These are phyloP conservation scores for Tephrocybe sp. DNA, from an alignment of 768 basidiomycete genomes.

Conservation along the genomic window DNA sequence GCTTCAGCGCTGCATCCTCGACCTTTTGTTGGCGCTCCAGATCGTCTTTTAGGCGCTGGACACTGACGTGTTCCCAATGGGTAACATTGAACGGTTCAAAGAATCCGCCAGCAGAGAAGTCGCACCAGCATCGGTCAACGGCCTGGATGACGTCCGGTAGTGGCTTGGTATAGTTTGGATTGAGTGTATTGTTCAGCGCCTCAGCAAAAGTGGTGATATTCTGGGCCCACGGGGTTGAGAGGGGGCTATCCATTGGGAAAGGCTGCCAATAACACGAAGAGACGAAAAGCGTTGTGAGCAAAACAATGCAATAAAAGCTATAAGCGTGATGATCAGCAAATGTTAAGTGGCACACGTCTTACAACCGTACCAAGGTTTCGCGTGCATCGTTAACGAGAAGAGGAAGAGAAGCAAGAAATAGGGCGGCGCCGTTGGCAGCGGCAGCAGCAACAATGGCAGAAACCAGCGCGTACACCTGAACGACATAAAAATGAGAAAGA, in stretches of 20 bases:
- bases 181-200: constrained; percentile 53
- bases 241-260: constrained; percentile 60
- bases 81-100: constrained; percentile 80
- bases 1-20: constrained; percentile 18
- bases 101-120: constrained; percentile 59
- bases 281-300: constrained; percentile 79
- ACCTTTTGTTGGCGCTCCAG: constrained; percentile 34
- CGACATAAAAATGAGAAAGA: constrained; percentile 5
- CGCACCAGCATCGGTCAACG: constrained; percentile 86
- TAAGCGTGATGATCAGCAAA: constrained; percentile 4
- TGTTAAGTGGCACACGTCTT: background rate
- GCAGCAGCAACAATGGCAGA: constrained; percentile 72
- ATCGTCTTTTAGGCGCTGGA: constrained; percentile 45
- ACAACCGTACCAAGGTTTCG: constrained; percentile 73
- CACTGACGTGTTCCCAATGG: constrained; percentile 70
- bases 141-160: constrained; percentile 62
- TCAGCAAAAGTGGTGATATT: constrained; percentile 75
- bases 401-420: constrained; percentile 79
- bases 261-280: constrained; percentile 93
- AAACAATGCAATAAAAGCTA: constrained; percentile 86
- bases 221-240: constrained; percentile 65
- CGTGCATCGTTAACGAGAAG: constrained; percentile 75
- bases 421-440: constrained; percentile 77
- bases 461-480: constrained; percentile 86
- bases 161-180: constrained; percentile 38